These are phyloP conservation scores for Pleurotus citrinopileatus DNA, from an alignment of 768 basidiomycete genomes.

Conservation along the genomic window DNA sequence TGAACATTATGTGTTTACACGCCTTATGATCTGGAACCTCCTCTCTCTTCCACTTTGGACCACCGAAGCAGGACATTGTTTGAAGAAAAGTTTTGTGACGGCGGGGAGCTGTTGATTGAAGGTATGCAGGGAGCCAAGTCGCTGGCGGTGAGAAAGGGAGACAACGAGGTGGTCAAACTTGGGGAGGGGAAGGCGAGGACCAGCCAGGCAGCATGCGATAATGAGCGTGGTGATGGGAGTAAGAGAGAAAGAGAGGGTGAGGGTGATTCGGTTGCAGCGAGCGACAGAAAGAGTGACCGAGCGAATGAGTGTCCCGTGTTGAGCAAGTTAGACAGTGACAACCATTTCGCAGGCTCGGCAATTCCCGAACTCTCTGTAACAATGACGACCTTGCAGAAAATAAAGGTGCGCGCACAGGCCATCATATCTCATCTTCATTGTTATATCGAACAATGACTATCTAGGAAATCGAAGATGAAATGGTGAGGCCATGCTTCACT, in stretches of 20 bases:
- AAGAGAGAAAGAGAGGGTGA: constrained; percentile 10
- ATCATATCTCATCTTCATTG: constrained; percentile 18
- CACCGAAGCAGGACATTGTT: constrained; percentile 55
- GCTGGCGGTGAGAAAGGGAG: constrained; percentile 16
- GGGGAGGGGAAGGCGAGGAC: constrained; percentile 27
- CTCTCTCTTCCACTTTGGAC: constrained; percentile 94
- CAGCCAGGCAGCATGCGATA: constrained; percentile 52
- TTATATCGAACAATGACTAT: constrained; percentile 18
- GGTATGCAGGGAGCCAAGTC: constrained; percentile 10
- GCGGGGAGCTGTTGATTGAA: constrained; percentile 18
- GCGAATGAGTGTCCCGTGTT: constrained; percentile 14
- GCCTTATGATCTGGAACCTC: constrained; percentile 98
- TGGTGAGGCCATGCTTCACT: constrained; percentile 53
- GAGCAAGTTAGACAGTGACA: constrained; percentile 9
- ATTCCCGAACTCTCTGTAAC: constrained; percentile 33
- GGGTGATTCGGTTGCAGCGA: constrained; percentile 10
- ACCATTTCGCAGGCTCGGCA: constrained; percentile 29
- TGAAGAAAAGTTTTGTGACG: constrained; percentile 23
- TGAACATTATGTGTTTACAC: constrained; percentile 15
- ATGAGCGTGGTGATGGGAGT: constrained; percentile 22
- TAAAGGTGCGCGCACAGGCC: constrained; percentile 51
- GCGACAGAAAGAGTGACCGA: not conserved
- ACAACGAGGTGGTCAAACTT: constrained; percentile 17
- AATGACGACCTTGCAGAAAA: constrained; percentile 92
- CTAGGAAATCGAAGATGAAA: constrained; percentile 95